phyloP scores from a whole-genome alignment of 2,329 filamentous ascomycete species.

The Diaporthe helianthi region DNA sequence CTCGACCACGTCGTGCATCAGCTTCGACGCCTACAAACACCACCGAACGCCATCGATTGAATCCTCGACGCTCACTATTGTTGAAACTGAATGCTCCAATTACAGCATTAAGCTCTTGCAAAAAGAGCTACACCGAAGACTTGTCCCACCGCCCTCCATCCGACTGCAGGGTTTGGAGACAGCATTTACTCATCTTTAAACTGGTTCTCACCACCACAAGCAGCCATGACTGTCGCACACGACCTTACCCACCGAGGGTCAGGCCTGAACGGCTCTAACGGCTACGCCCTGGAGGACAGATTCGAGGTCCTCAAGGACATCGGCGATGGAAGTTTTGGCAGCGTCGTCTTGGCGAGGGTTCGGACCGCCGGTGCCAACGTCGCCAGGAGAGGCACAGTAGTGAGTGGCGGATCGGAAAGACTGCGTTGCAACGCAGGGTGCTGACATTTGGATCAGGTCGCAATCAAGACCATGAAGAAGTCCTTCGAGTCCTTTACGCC shows the following conservation, averaged over 20 bases:
- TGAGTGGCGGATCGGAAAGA: conserved; percentile 58
- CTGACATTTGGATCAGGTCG: conserved; percentile 67
- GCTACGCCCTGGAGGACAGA: conserved; percentile 80
- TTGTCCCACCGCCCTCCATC: conserved; percentile 33
- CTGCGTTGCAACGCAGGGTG: background rate
- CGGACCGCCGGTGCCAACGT: conserved; percentile 88
- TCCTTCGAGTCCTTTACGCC: conserved; percentile 91
- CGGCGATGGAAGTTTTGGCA: conserved; percentile 98
- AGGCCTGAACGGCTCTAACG: conserved; percentile 57
- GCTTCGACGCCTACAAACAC: conserved; percentile 7
- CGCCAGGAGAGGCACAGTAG: conserved; percentile 89
- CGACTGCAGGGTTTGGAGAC: conserved; percentile 20
- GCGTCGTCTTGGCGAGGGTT: conserved; percentile 89
- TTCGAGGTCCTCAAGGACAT: conserved; percentile 99
- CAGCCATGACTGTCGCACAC: conserved; percentile 77
- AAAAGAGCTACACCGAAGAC: conserved; percentile 35
- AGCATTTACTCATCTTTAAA: conserved; percentile 36
- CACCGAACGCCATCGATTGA: conserved; percentile 20
- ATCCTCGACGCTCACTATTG: conserved; percentile 22
- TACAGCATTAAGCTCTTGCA: conserved; percentile 34
- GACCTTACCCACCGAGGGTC: conserved; percentile 75
- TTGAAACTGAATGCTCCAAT: conserved; percentile 33
- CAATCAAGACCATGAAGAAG: conserved; percentile 99
- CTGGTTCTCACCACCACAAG: conserved; percentile 12
- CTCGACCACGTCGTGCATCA: conserved; percentile 15